phyloP scores from a whole-genome alignment of 148 eudicot genomes.

The Oxyria digyna region DNA sequence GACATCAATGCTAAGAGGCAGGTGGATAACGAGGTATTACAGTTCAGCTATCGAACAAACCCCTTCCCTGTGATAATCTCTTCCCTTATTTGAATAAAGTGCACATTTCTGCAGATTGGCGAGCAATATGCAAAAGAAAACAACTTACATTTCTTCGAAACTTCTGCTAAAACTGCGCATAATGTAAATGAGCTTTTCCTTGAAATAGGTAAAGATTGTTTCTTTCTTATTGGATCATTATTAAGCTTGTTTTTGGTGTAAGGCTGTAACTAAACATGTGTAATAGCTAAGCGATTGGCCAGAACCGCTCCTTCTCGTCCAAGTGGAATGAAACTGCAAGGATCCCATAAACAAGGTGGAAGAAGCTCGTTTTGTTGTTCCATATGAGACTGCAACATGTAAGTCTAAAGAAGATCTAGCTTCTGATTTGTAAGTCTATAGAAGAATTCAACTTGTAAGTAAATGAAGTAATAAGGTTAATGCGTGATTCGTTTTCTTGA shows the following conservation, averaged over 20 bases:
- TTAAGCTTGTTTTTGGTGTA: background rate
- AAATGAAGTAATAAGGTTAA: no score
- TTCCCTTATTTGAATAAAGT: background rate
- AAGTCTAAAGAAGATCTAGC: no score
- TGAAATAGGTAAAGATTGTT: constrained; percentile 60
- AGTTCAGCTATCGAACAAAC: background rate
- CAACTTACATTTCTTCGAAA: constrained; percentile 70
- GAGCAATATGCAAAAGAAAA: constrained; percentile 59
- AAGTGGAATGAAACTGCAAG: constrained; percentile 43
- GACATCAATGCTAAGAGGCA: constrained; percentile 30
- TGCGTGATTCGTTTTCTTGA: no score
- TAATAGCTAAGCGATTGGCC: constrained; percentile 45
- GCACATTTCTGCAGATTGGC: constrained; percentile 34
- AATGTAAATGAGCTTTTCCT: constrained; percentile 82
- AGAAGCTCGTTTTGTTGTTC: constrained; percentile 42
- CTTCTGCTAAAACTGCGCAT: constrained; percentile 87
- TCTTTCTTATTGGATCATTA: no score
- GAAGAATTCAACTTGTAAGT: background rate
- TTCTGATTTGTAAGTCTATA: no score
- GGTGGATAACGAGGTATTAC: constrained; percentile 15
- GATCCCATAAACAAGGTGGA: constrained; percentile 23
- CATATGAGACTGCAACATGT: constrained; percentile 16
- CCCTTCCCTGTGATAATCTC: background rate
- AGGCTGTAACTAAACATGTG: constrained; percentile 3
- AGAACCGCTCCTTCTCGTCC: constrained; percentile 28